phyloP scores from a whole-genome alignment of 2,329 filamentous ascomycete species.

The Dendryphion nanum region DNA sequence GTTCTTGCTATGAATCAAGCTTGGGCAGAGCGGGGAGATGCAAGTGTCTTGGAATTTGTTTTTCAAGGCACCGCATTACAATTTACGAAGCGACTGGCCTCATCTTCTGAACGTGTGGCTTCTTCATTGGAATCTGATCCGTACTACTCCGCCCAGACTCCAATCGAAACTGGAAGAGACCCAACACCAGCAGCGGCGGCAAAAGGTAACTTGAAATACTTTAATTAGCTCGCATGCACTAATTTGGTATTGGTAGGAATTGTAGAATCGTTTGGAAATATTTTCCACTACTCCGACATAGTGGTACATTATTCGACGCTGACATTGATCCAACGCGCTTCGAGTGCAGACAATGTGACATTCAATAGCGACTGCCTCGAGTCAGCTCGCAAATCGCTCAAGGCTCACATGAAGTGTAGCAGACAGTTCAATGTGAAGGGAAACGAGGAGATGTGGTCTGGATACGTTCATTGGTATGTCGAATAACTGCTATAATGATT shows the following conservation, averaged over 20 bases:
- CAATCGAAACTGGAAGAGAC: no score
- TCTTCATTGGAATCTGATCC: no score
- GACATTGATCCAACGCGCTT: conserved; percentile 31
- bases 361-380: conserved; percentile 33
- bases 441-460: conserved; percentile 33
- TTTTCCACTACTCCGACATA: conserved; percentile 26
- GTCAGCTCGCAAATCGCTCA: conserved; percentile 30
- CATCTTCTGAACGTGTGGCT: no score
- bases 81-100: no score
- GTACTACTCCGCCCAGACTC: no score
- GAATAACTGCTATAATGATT: no score
- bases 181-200: no score
- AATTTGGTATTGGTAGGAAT: no score
- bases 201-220: no score
- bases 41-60: conserved; percentile 9
- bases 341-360: conserved; percentile 28
- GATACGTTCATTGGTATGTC: conserved; percentile 35
- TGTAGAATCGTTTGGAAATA: conserved; percentile 23
- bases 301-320: conserved; percentile 35
- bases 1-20: conserved; percentile 25
- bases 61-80: conserved; percentile 1
- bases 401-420: conserved; percentile 28
- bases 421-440: conserved; percentile 30
- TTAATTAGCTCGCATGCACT: no score
- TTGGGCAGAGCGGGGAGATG: conserved; percentile 28